phyloP scores from a whole-genome alignment of 2,329 filamentous ascomycete species.

The Ustilaginoidea virens region DNA sequence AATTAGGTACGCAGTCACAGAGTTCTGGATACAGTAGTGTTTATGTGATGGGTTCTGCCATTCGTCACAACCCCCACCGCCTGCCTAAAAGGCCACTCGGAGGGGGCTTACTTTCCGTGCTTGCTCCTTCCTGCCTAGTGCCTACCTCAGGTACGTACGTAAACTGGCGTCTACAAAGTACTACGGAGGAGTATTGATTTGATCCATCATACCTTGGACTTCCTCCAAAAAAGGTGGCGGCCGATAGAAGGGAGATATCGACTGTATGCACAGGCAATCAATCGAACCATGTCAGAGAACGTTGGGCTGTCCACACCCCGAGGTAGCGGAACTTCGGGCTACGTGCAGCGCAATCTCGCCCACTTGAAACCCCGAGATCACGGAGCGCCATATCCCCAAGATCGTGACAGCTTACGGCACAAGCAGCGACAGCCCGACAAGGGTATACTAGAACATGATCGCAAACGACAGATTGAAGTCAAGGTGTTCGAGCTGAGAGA shows the following conservation, averaged over 20 bases:
- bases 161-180: no score
- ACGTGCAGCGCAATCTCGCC: constrained; percentile 91
- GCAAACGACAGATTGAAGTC: constrained; percentile 80
- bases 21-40: no score
- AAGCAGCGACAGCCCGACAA: constrained; percentile 74
- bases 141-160: no score
- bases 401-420: constrained; percentile 55
- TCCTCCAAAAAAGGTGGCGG: no score
- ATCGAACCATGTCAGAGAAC: constrained; percentile 69
- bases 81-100: no score
- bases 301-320: constrained; percentile 90
- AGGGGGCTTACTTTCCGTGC: no score
- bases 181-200: no score
- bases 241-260: no score
- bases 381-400: constrained; percentile 59
- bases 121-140: no score
- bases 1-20: no score
- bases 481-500: constrained; percentile 86
- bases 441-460: constrained; percentile 87
- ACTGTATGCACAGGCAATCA: neutral
- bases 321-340: constrained; percentile 90
- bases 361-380: constrained; percentile 74
- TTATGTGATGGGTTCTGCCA: constrained; percentile 15
- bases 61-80: constrained; percentile 9
- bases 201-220: no score